Evolutionary conservation across 148 eudicot genomes (phyloP), one percentile per base, ranked within the genome.

Genomic region (Nepenthes gracilis): DNA sequence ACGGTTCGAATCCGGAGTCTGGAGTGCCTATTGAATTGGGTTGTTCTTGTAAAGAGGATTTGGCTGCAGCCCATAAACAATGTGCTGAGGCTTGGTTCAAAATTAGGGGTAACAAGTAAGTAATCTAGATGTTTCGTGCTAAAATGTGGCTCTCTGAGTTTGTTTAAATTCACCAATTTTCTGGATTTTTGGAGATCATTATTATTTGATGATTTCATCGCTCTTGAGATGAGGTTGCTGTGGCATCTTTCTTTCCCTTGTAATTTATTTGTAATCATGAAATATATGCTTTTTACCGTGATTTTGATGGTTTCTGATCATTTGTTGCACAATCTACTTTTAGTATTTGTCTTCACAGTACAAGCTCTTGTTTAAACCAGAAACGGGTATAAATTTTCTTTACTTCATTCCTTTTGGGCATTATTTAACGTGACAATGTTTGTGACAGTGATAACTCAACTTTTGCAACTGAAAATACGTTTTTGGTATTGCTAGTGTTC

Each of bases 61-160:
- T 89, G 64, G 94, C 87, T 70, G 87, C 84, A 76, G 90, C 97
- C 14, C 97, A 89, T 63, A 80, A 72, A 68, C 84, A 83, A 4
- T 89, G 97, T 81, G 97, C 97, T 61, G 90, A 89, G 74, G 79
- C 85, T 63, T 89, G 97, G 97, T 89, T 89, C 81, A 89, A 89
- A 66, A 86, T 89, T 72, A 86, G 83, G 69, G 97, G 97, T 12
- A 89, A 89, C 75, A 89, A 80, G 96, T 86, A 73, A 66, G 90
- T 81, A 0, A 23, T 23, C 23, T 23, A 23, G 23, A 23, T 13
- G 9, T 61, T 12, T 2, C 50, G 2, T 6, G 23, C 23, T 23
- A 23, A 23, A 23, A 23, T 23, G 23, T 23, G 23, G 54, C 4
- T 50, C 15, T 12, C 12, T 50, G 12, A 6, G 15, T 50, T 10